Base-by-base conservation (phyloP, 306 rosid genomes). In the Nissolia schottii region DNA sequence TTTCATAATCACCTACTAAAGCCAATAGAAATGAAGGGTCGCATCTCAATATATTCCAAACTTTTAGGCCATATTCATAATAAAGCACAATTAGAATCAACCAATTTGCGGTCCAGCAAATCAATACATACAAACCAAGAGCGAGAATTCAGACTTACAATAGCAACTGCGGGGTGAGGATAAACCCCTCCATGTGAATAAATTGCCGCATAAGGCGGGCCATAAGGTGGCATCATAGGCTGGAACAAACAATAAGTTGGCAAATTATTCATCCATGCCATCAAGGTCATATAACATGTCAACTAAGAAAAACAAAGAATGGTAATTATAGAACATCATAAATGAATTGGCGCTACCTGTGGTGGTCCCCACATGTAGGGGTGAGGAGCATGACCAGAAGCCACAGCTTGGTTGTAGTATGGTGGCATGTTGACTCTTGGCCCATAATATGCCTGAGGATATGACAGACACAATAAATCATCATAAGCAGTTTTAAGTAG, bases 331-430 rank as follows among this genome's bases (percentile, higher is more conserved):
- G 35, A 56, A 76, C 64, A 46, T 78, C 70, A 53, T 19, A 63
- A 72, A 31, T 22, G 50, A 69, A 53, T 60, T 71, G 61, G 40
- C 56, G 55, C 58, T 83, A 91, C 99, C 95, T 94, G 99, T 40
- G 98, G 91, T 59, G 99, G 91, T 3, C 90, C 92, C 99, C 99
- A 91, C 90, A 94, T 89, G 73, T 88, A 94, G 51, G 99, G 96
- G 67, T 88, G 99, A 67, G 95, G 95, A 62, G 95, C 81, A 32
- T 89, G 99, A 73, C 93, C 96, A 24, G 96, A 75, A 74, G 90
- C 85, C 53, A 81, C 83, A 23, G 92, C 86, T 18, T 96, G 63
- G 80, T 84, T 94, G 86, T 85, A 94, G 78, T 85, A 91, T 64
- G 97, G 91, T 27, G 95, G 97, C 24, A 91, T 60, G 66, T 91